Evolutionary conservation across 2,329 filamentous ascomycete species (phyloP).

Genomic region (Fusarium praegraminearum): DNA sequence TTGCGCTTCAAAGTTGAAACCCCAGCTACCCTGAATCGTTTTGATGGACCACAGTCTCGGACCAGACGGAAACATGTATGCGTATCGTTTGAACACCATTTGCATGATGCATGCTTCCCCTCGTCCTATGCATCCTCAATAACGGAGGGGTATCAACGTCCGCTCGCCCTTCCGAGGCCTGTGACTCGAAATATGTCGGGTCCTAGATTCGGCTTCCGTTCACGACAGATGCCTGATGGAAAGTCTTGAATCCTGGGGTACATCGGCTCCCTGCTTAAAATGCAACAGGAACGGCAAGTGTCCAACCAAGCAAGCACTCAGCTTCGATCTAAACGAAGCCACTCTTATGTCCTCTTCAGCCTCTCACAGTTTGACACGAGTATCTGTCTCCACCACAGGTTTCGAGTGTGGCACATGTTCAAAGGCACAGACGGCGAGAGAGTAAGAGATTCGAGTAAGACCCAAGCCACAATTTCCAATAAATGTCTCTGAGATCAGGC

Average conservation of each 20-base stretch:
- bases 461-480: conserved; percentile 23
- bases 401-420: conserved; percentile 44
- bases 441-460: conserved; percentile 12
- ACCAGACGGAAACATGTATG: conserved; percentile 2
- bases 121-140: conserved; percentile 19
- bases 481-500: conserved; percentile 17
- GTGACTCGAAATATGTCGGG: conserved; percentile 17
- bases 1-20: conserved; percentile 3
- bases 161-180: conserved; percentile 24
- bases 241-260: conserved; percentile 18
- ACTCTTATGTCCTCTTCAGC: conserved; percentile 38
- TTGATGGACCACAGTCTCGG: conserved; percentile 33
- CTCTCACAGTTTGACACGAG: conserved; percentile 53
- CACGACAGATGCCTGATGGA: conserved; percentile 5
- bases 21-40: conserved; percentile 20
- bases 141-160: conserved; percentile 21
- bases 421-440: conserved; percentile 10
- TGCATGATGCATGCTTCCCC: conserved; percentile 11
- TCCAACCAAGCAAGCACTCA: conserved; percentile 12
- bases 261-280: conserved; percentile 18
- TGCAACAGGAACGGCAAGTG: conserved; percentile 4
- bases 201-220: conserved; percentile 33
- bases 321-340: conserved; percentile 32
- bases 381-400: conserved; percentile 34
- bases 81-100: conserved; percentile 25